A percentile compares a stretch with the other conserved stretches of the same genome.
phyloP scores from a whole-genome alignment of 2,329 filamentous ascomycete genomes.

The Cyclaneusma minus region DNA sequence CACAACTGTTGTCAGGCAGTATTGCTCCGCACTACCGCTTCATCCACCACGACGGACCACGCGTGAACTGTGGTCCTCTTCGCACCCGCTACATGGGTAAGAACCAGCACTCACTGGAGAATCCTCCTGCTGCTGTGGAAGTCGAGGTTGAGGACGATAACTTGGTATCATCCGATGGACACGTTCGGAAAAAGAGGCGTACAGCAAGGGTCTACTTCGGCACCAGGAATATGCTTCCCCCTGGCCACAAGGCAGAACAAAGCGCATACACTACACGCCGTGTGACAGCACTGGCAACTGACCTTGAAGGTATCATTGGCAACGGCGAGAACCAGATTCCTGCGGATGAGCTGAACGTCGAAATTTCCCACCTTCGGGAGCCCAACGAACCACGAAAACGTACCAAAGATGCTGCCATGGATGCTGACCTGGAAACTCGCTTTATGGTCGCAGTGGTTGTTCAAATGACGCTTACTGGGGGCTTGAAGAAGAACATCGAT shows the following conservation, averaged over 20 bases:
- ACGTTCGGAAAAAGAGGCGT: too few relatives aligned
- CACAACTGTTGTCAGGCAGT: slow-evolving; percentile 18
- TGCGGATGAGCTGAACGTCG: slow-evolving; percentile 2
- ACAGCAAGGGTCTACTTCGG: too few relatives aligned
- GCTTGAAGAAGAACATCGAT: slow-evolving; percentile 41
- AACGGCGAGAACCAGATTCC: slow-evolving; percentile 1
- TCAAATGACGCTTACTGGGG: slow-evolving; percentile 41
- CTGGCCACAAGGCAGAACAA: slow-evolving; percentile 10
- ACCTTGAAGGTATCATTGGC: slow-evolving; percentile 14
- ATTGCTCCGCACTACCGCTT: slow-evolving; percentile 23
- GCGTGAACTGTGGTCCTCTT: slow-evolving; percentile 9
- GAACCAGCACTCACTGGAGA: too few relatives aligned
- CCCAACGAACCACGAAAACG: slow-evolving; percentile 11
- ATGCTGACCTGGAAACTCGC: slow-evolving; percentile 27
- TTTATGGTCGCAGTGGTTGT: slow-evolving; percentile 42
- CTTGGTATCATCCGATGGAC: too few relatives aligned
- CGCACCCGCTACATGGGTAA: too few relatives aligned
- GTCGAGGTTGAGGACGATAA: too few relatives aligned
- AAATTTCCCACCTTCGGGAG: slow-evolving; percentile 1
- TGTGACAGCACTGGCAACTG: slow-evolving; percentile 9
- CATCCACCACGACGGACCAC: slow-evolving; percentile 25
- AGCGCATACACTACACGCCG: slow-evolving; percentile 10
- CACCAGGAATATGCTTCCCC: too few relatives aligned
- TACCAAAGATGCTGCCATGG: slow-evolving; percentile 18
- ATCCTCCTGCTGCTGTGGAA: too few relatives aligned